A percentile compares a stretch with the other conserved stretches of the same genome.
phyloP scores from a whole-genome alignment of 208 protist genomes.

The Novymonas esmeraldas region DNA sequence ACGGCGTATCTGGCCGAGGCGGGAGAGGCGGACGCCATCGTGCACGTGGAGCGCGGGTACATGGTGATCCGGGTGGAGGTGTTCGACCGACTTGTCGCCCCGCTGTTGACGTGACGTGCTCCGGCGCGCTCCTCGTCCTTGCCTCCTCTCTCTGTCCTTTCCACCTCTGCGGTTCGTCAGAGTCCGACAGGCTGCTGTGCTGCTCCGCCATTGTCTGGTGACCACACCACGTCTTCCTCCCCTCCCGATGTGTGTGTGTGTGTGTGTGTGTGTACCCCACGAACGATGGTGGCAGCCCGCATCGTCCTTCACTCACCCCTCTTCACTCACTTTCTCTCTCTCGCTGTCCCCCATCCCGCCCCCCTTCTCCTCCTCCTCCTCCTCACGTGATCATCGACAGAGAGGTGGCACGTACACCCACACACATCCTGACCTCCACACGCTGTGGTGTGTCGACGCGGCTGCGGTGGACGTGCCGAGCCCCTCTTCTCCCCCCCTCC shows the following conservation, averaged over 20 bases:
- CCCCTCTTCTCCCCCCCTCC: no score
- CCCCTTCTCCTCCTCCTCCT: neutral
- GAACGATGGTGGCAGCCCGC: neutral
- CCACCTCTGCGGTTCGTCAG: no score
- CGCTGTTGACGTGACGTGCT: constrained; percentile 29
- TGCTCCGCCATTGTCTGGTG: no score
- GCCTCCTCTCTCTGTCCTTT: no score
- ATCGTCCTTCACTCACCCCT: neutral
- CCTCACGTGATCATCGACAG: neutral
- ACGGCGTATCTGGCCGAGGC: constrained; percentile 39
- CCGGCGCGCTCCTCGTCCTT: no score
- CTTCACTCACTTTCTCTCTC: neutral
- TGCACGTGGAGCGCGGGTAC: constrained; percentile 66
- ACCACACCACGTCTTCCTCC: no score
- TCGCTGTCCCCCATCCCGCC: neutral
- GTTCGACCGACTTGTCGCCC: constrained; percentile 64
- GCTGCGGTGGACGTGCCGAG: no score
- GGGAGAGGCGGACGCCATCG: constrained; percentile 65
- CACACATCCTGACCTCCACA: neutral
- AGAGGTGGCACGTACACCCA: neutral
- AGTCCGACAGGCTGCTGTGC: no score
- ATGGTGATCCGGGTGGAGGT: constrained; percentile 70
- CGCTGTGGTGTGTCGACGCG: no score
- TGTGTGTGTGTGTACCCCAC: neutral
- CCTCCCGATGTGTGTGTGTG: neutral